Evolutionary conservation across 116 monocot species (phyloP).

Genomic region (Zostera marina): DNA sequence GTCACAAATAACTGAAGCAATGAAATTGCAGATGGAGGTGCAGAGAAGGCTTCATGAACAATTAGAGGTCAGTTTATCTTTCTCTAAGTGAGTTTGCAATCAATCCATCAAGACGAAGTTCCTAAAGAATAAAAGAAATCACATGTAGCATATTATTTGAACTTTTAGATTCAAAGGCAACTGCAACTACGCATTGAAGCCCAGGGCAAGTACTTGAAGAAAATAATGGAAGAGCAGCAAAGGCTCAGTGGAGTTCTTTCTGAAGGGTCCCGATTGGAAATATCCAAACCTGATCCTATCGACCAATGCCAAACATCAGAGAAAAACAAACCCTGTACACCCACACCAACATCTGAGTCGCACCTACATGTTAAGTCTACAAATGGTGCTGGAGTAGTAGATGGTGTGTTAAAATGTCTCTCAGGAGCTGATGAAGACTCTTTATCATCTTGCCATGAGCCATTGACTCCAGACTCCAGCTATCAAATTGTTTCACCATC

Average conservation of each 20-base stretch:
- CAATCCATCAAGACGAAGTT: no score
- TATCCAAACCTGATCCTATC: not conserved
- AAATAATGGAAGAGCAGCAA: conserved; percentile 69
- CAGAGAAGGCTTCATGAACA: conserved; percentile 91
- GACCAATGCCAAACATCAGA: conserved; percentile 16
- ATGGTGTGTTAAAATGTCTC: conserved; percentile 10
- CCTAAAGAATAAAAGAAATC: not conserved
- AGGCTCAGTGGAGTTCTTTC: conserved; percentile 23
- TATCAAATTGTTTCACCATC: conserved; percentile 13
- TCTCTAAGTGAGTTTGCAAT: no score
- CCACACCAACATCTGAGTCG: conserved; percentile 28
- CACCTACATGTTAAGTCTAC: conserved; percentile 15
- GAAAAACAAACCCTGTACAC: conserved; percentile 36
- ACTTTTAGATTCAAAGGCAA: conserved; percentile 55
- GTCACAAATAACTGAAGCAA: conserved; percentile 55
- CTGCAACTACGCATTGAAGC: conserved; percentile 67
- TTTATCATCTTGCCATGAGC: conserved; percentile 17
- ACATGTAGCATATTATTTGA: not conserved
- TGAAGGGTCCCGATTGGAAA: conserved; percentile 8
- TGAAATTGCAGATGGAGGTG: conserved; percentile 98
- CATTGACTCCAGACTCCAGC: conserved; percentile 47
- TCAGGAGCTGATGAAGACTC: conserved; percentile 9
- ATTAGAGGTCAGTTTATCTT: conserved; percentile 35
- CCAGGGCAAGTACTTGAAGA: conserved; percentile 65
- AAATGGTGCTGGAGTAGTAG: not conserved